phyloP scores from a whole-genome alignment of 805 yeast species.

The Ogataea zsoltii region DNA sequence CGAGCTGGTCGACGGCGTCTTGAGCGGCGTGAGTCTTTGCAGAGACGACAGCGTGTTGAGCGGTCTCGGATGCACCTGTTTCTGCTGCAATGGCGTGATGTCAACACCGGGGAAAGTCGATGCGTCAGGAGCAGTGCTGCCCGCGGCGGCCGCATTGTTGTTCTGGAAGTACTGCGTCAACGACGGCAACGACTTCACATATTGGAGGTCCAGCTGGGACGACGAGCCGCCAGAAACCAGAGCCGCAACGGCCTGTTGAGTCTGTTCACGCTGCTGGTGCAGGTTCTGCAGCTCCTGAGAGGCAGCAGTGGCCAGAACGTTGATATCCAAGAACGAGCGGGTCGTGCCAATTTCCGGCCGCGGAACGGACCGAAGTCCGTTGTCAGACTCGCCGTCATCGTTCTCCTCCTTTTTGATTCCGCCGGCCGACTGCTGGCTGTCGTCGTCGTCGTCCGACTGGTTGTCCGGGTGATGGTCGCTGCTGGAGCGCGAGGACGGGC shows the following conservation, averaged over 20 bases:
- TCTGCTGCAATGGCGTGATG: constrained; percentile 22
- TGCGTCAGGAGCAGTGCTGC: constrained; percentile 33
- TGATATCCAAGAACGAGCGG: constrained; percentile 42
- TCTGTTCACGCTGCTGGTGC: constrained; percentile 30
- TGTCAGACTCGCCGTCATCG: constrained; percentile 24
- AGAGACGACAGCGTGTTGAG: constrained; percentile 43
- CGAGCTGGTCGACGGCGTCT: constrained; percentile 19
- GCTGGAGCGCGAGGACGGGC: constrained; percentile 5
- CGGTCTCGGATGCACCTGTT: constrained; percentile 21
- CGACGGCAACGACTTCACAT: constrained; percentile 54
- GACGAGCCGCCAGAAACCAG: constrained; percentile 16
- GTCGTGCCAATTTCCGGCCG: constrained; percentile 22
- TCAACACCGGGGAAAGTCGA: constrained; percentile 27
- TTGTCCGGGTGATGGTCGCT: constrained; percentile 6
- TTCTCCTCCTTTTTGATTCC: constrained; percentile 18
- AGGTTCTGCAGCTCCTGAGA: constrained; percentile 51
- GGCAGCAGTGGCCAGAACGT: constrained; percentile 55
- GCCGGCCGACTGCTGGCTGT: constrained; percentile 5
- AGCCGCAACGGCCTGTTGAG: constrained; percentile 23
- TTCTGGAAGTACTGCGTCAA: constrained; percentile 46
- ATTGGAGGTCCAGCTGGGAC: constrained; percentile 27
- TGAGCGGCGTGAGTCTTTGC: constrained; percentile 46
- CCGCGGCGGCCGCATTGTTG: constrained; percentile 33
- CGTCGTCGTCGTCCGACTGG: constrained; percentile 2
- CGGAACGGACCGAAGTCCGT: constrained; percentile 11